phyloP scores from a whole-genome alignment of 1,139 yeast species.

The Kodamaea derodonti region DNA sequence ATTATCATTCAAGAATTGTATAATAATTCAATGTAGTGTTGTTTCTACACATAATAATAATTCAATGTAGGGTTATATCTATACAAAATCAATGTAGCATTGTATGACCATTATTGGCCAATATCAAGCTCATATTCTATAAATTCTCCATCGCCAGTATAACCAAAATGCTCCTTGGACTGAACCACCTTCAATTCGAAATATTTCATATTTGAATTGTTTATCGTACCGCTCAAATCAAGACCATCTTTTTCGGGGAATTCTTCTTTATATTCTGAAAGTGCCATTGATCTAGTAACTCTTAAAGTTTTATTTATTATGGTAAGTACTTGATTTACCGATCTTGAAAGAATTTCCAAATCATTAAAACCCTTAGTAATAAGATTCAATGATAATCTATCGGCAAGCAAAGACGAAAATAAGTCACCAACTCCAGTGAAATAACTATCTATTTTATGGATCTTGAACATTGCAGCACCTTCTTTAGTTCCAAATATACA shows the following conservation, averaged over 20 bases:
- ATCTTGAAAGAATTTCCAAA: slow-evolving; percentile 18
- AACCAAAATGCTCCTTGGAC: slow-evolving; percentile 27
- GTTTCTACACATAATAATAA: too few species aligned
- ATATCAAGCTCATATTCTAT: slow-evolving; percentile 1
- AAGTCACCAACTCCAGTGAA: slow-evolving; percentile 95
- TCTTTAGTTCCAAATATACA: slow-evolving; percentile 10
- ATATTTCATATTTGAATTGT: slow-evolving; percentile 36
- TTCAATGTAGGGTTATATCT: too few species aligned
- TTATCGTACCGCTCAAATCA: slow-evolving; percentile 25
- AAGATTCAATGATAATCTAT: slow-evolving; percentile 42
- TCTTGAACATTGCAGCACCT: slow-evolving; percentile 27
- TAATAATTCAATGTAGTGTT: too few species aligned
- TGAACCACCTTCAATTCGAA: slow-evolving; percentile 42
- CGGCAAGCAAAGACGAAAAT: slow-evolving; percentile 73
- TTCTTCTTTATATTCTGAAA: slow-evolving; percentile 9
- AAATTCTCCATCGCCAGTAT: slow-evolving; percentile 21
- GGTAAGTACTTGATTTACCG: slow-evolving; percentile 48
- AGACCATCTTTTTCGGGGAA: slow-evolving; percentile 2
- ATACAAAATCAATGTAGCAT: too few species aligned
- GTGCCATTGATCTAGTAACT: slow-evolving; percentile 31
- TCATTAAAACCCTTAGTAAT: slow-evolving; percentile 3
- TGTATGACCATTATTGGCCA: too few species aligned
- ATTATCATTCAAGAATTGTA: too few species aligned
- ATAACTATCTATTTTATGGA: slow-evolving; percentile 61
- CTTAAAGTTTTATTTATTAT: slow-evolving; percentile 46